Percentiles rank a stretch among this genome's conserved stretches.
These are phyloP conservation scores for Epichloe scottii DNA, from an alignment of 2,329 filamentous ascomycete species.

Conservation along the genomic window DNA sequence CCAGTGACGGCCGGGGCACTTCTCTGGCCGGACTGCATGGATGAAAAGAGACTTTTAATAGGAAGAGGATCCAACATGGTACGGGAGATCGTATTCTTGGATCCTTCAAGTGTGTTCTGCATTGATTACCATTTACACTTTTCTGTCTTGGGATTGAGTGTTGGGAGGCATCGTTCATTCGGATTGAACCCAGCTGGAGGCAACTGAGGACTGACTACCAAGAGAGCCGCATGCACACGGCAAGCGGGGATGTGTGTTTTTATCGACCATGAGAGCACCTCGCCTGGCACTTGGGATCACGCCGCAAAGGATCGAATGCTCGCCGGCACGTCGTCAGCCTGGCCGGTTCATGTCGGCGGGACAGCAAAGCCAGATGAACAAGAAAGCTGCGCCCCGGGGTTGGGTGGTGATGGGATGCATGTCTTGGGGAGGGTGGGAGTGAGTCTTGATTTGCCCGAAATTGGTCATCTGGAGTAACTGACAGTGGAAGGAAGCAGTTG, in stretches of 20 bases:
- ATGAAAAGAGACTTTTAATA: not conserved
- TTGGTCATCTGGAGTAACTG: too few relatives aligned
- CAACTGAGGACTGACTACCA: not conserved
- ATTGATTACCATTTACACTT: slow-evolving; percentile 1
- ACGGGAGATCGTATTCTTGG: not conserved
- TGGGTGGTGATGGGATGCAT: too few relatives aligned
- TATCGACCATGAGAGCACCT: too few relatives aligned
- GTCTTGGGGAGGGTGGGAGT: too few relatives aligned
- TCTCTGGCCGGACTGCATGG: slow-evolving; percentile 1
- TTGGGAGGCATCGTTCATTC: not conserved
- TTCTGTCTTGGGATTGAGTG: not conserved
- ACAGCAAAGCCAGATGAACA: too few relatives aligned
- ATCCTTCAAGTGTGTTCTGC: slow-evolving; percentile 3
- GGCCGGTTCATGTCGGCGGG: too few relatives aligned
- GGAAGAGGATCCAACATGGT: not conserved
- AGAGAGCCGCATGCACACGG: not conserved
- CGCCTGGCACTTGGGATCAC: too few relatives aligned
- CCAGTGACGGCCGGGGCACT: not conserved
- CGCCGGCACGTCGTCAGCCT: too few relatives aligned
- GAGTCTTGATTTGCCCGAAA: too few relatives aligned
- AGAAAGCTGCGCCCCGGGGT: too few relatives aligned
- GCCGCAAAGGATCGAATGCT: too few relatives aligned
- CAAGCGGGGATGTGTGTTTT: not conserved
- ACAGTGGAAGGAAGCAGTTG: too few relatives aligned
- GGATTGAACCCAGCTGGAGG: not conserved